These are phyloP conservation scores for Cydonia oblonga DNA, from an alignment of 331 rosid genomes.

Conservation along the genomic window DNA sequence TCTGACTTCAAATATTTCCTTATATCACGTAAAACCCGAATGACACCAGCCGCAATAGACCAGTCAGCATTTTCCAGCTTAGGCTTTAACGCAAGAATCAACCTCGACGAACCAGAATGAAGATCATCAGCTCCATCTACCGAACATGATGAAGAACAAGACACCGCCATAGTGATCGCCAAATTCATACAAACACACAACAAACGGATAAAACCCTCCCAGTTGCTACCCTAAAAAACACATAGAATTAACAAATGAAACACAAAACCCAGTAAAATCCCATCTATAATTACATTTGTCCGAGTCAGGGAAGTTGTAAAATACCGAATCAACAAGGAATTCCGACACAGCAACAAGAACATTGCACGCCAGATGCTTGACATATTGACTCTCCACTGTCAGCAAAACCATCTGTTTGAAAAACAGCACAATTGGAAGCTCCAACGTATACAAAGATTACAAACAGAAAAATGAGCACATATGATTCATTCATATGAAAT, in stretches of 20 bases:
- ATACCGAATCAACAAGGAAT: slow-evolving; percentile 38
- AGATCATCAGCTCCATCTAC: slow-evolving; percentile 19
- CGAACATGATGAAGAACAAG: slow-evolving; percentile 7
- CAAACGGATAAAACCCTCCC: slow-evolving; percentile 36
- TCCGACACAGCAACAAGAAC: slow-evolving; percentile 41
- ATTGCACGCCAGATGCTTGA: slow-evolving; percentile 61
- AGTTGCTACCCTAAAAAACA: slow-evolving; percentile 51
- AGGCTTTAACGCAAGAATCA: slow-evolving; percentile 17
- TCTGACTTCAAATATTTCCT: slow-evolving; percentile 48
- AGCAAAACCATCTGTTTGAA: slow-evolving; percentile 48
- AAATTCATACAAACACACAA: slow-evolving; percentile 39
- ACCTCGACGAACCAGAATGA: slow-evolving; percentile 17
- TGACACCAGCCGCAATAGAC: slow-evolving; percentile 46
- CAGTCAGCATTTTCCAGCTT: slow-evolving; percentile 41
- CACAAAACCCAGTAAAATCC: background rate
- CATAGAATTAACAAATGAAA: background rate
- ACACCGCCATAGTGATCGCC: slow-evolving; percentile 21
- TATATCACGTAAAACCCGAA: slow-evolving; percentile 39
- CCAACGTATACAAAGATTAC: background rate
- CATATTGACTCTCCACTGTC: slow-evolving; percentile 39
- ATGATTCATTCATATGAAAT: background rate
- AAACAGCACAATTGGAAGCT: slow-evolving; percentile 1
- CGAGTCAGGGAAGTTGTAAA: slow-evolving; percentile 10
- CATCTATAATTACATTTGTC: background rate
- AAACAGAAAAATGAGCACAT: background rate